A percentile compares a stretch with the other conserved stretches of the same genome.
Conservation (phyloP, 352 stramenopile genomes). For the Phytopythium boreale region DNA sequence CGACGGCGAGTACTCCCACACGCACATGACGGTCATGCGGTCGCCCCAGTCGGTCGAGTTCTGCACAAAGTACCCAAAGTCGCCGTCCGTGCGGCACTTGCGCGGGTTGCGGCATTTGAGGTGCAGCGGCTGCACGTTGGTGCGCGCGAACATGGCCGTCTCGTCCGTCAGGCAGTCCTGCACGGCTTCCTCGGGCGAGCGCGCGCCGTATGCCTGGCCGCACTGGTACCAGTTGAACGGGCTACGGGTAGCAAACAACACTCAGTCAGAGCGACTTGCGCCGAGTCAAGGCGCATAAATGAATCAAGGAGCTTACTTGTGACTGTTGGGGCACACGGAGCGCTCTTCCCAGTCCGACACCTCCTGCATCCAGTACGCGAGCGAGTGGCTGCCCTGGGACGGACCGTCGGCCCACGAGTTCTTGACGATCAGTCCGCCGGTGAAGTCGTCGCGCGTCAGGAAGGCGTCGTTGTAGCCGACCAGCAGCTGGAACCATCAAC, state of each 20-base stretch:
- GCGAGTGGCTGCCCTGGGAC: constrained; percentile 65
- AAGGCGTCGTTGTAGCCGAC: constrained; percentile 80
- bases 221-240: constrained; percentile 85
- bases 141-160: constrained; percentile 61
- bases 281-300: neutral
- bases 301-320: constrained; percentile 43
- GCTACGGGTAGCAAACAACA: constrained; percentile 20
- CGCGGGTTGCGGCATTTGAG: constrained; percentile 55
- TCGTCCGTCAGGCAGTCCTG: constrained; percentile 58
- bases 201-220: constrained; percentile 31
- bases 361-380: constrained; percentile 82
- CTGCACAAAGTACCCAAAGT: constrained; percentile 75
- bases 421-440: constrained; percentile 71
- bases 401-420: constrained; percentile 71
- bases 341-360: constrained; percentile 81
- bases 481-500: constrained; percentile 39
- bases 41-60: constrained; percentile 83
- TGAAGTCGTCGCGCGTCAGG: constrained; percentile 70
- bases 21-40: constrained; percentile 79
- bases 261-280: neutral
- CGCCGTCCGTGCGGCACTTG: constrained; percentile 50
- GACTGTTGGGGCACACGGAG: constrained; percentile 74
- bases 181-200: constrained; percentile 44
- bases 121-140: constrained; percentile 70
- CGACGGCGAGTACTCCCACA: constrained; percentile 70